Percentiles rank a stretch among this genome's conserved stretches.
phyloP scores from a whole-genome alignment of 2,329 filamentous ascomycete genomes.

The Ophiosphaerella korrae region DNA sequence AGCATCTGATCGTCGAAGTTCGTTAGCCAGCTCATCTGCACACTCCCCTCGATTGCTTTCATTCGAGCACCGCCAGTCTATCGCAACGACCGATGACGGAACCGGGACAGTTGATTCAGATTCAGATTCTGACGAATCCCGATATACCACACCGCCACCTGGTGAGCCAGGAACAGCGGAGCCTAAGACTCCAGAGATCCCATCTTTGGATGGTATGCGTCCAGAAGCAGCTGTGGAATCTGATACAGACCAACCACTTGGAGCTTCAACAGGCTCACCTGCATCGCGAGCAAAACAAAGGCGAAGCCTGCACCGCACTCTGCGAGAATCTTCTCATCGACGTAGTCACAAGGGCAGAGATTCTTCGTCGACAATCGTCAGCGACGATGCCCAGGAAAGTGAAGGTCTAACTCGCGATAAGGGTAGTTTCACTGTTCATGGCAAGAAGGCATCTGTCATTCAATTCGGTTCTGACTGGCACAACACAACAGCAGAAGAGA shows the following conservation, averaged over 20 bases:
- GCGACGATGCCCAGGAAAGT: slow-evolving; percentile 55
- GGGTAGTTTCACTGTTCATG: slow-evolving; percentile 93
- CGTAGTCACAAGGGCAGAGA: slow-evolving; percentile 80
- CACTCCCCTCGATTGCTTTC: slow-evolving; percentile 42
- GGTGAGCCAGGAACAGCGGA: slow-evolving; percentile 28
- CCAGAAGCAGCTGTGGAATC: slow-evolving; percentile 35
- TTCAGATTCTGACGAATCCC: slow-evolving; percentile 27
- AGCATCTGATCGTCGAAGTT: slow-evolving; percentile 37
- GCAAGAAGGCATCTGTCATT: slow-evolving; percentile 96
- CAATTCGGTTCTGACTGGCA: slow-evolving; percentile 95
- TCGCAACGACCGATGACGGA: slow-evolving; percentile 39
- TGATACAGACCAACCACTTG: slow-evolving; percentile 34
- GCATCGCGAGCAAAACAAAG: slow-evolving; percentile 72
- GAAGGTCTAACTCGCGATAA: slow-evolving; percentile 78
- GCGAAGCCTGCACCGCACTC: slow-evolving; percentile 84
- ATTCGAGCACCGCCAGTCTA: slow-evolving; percentile 39
- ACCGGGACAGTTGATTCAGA: slow-evolving; percentile 33
- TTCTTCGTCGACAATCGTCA: slow-evolving; percentile 63
- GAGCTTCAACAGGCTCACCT: slow-evolving; percentile 42
- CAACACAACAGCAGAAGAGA: slow-evolving; percentile 52
- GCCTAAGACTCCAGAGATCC: slow-evolving; percentile 31
- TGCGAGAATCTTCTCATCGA: slow-evolving; percentile 75
- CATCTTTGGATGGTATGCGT: slow-evolving; percentile 27
- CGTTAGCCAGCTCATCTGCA: slow-evolving; percentile 40
- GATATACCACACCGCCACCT: slow-evolving; percentile 41